Conservation (phyloP, 306 rosid genomes). For the Acacia confusa region DNA sequence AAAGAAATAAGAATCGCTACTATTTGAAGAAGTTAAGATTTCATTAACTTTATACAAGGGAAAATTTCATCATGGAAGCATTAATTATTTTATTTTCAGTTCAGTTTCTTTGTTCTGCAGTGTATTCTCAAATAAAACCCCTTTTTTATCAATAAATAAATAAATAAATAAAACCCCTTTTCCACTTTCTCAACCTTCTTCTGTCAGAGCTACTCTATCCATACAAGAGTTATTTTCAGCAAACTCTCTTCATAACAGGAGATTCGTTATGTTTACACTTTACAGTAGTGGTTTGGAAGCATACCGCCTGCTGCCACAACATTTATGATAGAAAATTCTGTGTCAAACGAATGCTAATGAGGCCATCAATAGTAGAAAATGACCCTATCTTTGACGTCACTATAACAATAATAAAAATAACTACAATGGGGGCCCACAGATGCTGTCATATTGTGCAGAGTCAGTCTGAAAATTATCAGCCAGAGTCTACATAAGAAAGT, state of each 20-base stretch:
- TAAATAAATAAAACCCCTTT: no score
- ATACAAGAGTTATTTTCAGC: neutral
- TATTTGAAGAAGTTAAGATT: no score
- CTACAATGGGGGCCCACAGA: neutral
- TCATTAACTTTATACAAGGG: no score
- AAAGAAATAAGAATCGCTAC: no score
- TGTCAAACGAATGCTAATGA: no score
- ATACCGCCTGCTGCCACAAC: neutral
- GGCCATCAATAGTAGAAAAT: neutral
- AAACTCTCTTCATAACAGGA: neutral
- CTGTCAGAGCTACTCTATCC: neutral
- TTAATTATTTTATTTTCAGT: no score
- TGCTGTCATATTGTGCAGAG: conserved; percentile 15
- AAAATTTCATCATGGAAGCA: no score
- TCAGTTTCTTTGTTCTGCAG: neutral
- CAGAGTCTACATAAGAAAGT: neutral
- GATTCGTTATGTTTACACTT: neutral
- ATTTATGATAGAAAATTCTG: neutral
- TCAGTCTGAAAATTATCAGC: neutral
- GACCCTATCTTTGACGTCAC: neutral
- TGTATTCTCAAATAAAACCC: neutral
- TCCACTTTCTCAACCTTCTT: neutral
- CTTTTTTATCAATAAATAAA: no score
- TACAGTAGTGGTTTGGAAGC: neutral
- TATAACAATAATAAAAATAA: neutral